Evolutionary conservation across 805 yeast genomes (phyloP).

Genomic region (Pichia ethanolica): DNA sequence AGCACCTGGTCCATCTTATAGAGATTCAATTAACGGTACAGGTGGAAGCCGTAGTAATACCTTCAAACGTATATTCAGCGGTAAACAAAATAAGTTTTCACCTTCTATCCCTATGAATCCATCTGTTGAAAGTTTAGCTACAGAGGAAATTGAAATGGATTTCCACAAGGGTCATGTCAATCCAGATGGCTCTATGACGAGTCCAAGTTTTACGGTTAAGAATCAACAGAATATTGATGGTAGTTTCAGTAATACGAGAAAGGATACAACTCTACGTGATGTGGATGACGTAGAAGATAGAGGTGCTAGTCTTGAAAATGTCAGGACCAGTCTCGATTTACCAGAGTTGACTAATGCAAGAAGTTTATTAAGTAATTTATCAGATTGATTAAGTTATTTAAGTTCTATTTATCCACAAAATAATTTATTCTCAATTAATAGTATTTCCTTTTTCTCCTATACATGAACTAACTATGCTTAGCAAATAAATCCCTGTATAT

Average conservation of each 20-base stretch:
- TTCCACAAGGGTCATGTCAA: constrained; percentile 18
- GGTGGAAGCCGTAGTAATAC: constrained; percentile 32
- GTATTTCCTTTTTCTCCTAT: not conserved
- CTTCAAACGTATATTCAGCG: constrained; percentile 32
- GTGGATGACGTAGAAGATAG: constrained; percentile 15
- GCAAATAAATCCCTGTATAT: not conserved
- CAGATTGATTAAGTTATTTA: constrained; percentile 3
- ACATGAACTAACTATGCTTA: not conserved
- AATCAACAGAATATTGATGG: constrained; percentile 4
- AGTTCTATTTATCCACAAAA: too few species aligned
- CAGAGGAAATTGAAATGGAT: constrained; percentile 47
- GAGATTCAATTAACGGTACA: constrained; percentile 29
- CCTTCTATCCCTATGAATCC: constrained; percentile 28
- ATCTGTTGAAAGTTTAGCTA: constrained; percentile 32
- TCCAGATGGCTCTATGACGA: constrained; percentile 26
- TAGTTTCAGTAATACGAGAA: constrained; percentile 21
- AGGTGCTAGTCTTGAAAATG: constrained; percentile 17
- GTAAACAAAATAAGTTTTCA: constrained; percentile 18
- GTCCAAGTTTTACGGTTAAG: constrained; percentile 25
- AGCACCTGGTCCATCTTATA: constrained; percentile 16
- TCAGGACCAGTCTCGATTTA: constrained; percentile 33
- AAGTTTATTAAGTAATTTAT: constrained; percentile 25
- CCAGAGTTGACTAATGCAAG: constrained; percentile 32
- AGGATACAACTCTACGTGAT: constrained; percentile 10
- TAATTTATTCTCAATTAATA: not conserved